Evolutionary conservation across 1,139 yeast species (phyloP).

Genomic region (Hansenula lynferdii): DNA sequence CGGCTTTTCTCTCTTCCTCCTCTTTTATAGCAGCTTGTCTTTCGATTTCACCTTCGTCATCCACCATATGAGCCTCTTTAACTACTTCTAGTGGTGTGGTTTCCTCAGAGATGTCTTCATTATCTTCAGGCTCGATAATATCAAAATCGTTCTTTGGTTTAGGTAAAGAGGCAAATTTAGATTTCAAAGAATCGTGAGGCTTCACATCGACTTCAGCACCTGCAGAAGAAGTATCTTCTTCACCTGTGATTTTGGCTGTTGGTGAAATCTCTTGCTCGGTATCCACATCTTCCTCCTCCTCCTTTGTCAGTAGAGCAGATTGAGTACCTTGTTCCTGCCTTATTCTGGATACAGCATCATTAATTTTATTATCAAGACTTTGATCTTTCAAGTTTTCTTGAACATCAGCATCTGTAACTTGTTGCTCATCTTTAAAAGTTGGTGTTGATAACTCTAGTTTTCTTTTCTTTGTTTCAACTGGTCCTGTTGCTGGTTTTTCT

Average conservation of each 20-base stretch:
- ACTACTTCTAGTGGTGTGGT: too few species aligned
- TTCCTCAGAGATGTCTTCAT: conserved; percentile 19
- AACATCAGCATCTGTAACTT: conserved; percentile 30
- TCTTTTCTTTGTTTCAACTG: conserved; percentile 44
- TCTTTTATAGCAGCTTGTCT: conserved; percentile 21
- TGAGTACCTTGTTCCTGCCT: conserved; percentile 26
- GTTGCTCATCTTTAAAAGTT: neutral
- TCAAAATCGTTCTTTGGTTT: conserved; percentile 58
- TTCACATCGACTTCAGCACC: too few species aligned
- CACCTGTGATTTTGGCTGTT: conserved; percentile 8
- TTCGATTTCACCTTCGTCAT: conserved; percentile 34
- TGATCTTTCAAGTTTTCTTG: conserved; percentile 22
- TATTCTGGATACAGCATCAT: conserved; percentile 24
- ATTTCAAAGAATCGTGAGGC: conserved; percentile 8
- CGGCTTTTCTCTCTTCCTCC: conserved; percentile 21
- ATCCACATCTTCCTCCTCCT: conserved; percentile 49
- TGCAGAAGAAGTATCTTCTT: too few species aligned
- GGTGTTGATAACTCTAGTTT: conserved; percentile 50
- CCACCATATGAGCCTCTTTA: conserved; percentile 13
- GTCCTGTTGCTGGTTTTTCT: conserved; percentile 23
- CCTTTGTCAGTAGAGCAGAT: conserved; percentile 43
- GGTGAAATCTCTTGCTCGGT: too few species aligned
- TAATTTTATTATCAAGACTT: conserved; percentile 29
- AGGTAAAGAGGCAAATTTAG: conserved; percentile 40
- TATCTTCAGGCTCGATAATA: conserved; percentile 32